Evolutionary conservation across 495 filamentous ascomycete genomes (phyloP), one percentile per base, ranked within the genome.

Genomic region (Aspergillus sclerotiicarbonarius): DNA sequence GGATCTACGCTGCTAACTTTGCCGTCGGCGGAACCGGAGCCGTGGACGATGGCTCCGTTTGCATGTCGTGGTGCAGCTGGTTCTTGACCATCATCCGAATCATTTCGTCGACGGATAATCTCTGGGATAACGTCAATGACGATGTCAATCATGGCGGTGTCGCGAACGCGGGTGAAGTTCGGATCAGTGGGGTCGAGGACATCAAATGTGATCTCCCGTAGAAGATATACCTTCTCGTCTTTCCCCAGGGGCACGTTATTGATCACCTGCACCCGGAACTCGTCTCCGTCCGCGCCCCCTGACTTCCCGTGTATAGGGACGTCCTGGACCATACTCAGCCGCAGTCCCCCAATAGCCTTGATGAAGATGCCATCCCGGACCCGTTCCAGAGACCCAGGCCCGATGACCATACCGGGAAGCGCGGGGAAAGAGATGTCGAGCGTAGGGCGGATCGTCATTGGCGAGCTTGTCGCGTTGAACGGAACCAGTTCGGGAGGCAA

Each of bases 161-260:
- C 91, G 47, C 87, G 82, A 21, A 92, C 73, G 31, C 90, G 82
- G 19, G 87, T 89, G 66, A 97, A 97, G 41, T 90, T 83, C 12
- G 91, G 89, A 73, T 97, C 94, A 39, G 82, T 81, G 3, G 84
- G 82, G 66, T 84, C 81, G 50, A 87, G 66, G 56, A 91, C 82
- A 51, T 87, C 85, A 58, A 86, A 84, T 50, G 95, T 81, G 35
- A 90, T 81, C 33, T 91, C 85, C 21, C 88, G 81, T n/a, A 84
- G 77, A 55, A 98, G 77, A 65, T 91, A 90, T 54, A 97, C 84
- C 65, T 87, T 91, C 74, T 98, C 94, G 63, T 96, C 92, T 56
- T 90, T 87, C 8, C 94, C 94, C 1, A 98, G 75, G 0, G 87
- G 80, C 29, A 95, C 80, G 64, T 89, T 89, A 45, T 89, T 89